These are phyloP conservation scores for Papilionanthe hybrid DNA, from an alignment of 116 monocot species.

Conservation along the genomic window DNA sequence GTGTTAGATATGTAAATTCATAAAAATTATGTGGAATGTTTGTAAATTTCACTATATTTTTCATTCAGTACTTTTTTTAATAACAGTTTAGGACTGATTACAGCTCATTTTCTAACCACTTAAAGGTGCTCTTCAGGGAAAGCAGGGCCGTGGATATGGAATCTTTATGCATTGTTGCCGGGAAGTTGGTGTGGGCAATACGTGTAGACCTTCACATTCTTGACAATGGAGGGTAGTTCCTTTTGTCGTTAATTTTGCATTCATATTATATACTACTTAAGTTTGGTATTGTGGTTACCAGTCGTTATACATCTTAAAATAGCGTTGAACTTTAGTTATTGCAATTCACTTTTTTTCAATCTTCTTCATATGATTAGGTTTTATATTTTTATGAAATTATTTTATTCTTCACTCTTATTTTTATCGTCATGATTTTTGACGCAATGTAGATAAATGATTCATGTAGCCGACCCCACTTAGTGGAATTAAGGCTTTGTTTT, in stretches of 20 bases:
- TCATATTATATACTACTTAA: not conserved
- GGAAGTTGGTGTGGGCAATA: constrained; percentile 83
- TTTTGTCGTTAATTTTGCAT: not conserved
- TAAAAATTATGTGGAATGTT: too few species aligned
- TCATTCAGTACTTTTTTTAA: not conserved
- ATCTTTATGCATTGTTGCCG: constrained; percentile 83
- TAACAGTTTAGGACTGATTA: not conserved
- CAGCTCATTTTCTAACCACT: not conserved
- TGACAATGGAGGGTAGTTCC: constrained; percentile 88
- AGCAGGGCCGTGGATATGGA: too few species aligned
- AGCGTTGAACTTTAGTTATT: not conserved
- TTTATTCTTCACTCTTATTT: not conserved
- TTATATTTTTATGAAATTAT: too few species aligned
- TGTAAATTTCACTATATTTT: too few species aligned
- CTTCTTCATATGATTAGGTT: not conserved
- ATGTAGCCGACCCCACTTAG: too few species aligned
- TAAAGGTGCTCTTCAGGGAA: too few species aligned
- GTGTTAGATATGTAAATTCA: too few species aligned
- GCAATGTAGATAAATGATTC: too few species aligned
- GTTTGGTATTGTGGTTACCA: not conserved
- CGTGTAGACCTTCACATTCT: constrained; percentile 93
- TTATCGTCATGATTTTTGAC: too few species aligned
- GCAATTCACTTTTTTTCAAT: too few species aligned
- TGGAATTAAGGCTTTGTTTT: too few species aligned
- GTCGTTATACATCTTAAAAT: not conserved